These are phyloP conservation scores for Syzygium malaccense DNA, from an alignment of 441 rosid genomes.

Conservation along the genomic window DNA sequence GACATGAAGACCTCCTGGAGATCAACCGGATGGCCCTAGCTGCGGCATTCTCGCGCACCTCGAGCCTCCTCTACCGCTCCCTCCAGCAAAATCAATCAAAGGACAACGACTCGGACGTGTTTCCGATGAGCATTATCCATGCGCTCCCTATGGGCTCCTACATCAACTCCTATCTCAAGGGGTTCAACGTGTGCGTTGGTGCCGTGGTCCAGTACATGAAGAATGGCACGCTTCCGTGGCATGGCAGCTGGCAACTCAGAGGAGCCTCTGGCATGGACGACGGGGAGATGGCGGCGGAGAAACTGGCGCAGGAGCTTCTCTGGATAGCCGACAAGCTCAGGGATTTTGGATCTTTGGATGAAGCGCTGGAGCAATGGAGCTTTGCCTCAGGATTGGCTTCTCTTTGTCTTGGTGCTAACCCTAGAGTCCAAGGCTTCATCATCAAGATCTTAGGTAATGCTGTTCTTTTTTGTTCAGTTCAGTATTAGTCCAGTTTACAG, in stretches of 20 bases:
- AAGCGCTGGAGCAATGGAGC: constrained; percentile 71
- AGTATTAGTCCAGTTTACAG: neutral
- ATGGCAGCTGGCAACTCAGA: constrained; percentile 7
- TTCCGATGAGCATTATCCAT: constrained; percentile 30
- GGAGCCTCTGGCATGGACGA: constrained; percentile 4
- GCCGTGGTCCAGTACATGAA: constrained; percentile 25
- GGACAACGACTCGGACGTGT: constrained; percentile 10
- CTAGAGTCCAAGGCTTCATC: constrained; percentile 61
- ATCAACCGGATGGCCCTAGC: constrained; percentile 55
- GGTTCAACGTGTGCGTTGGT: constrained; percentile 28
- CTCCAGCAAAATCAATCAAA: constrained; percentile 20
- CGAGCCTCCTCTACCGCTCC: constrained; percentile 32
- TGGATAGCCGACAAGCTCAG: constrained; percentile 56
- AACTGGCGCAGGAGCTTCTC: constrained; percentile 62
- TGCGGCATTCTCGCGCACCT: constrained; percentile 50
- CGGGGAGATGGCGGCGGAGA: constrained; percentile 47
- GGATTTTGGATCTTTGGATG: constrained; percentile 45
- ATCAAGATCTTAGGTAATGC: constrained; percentile 52
- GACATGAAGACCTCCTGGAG: constrained; percentile 38
- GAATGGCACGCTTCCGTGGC: constrained; percentile 12
- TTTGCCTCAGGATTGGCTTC: constrained; percentile 54
- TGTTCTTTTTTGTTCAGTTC: neutral
- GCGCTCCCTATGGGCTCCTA: constrained; percentile 49
- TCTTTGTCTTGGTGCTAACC: constrained; percentile 46
- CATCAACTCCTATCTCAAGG: constrained; percentile 38